Conservation (phyloP, 192 early-diverging fungal genomes). For the Entomortierella lignicola region DNA sequence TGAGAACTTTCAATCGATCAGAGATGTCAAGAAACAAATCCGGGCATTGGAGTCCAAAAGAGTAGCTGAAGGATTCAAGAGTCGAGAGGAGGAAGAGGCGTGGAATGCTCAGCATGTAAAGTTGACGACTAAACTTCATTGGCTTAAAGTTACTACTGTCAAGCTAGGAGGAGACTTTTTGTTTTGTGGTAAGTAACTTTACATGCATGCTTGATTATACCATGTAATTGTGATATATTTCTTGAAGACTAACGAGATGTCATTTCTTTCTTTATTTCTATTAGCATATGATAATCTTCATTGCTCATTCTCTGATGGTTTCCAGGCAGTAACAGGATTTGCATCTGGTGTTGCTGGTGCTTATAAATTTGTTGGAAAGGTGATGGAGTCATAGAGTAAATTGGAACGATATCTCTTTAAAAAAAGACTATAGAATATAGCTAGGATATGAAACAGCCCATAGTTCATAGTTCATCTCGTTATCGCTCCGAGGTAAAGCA, state of each 20-base stretch:
- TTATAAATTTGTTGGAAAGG: slow-evolving; percentile 59
- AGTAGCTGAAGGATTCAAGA: neutral
- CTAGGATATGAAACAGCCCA: too few species aligned
- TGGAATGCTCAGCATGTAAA: slow-evolving; percentile 21
- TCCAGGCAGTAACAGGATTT: slow-evolving; percentile 66
- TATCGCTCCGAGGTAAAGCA: too few species aligned
- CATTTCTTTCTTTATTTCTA: slow-evolving; percentile 15
- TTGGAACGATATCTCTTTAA: neutral
- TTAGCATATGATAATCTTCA: slow-evolving; percentile 68
- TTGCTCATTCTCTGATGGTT: slow-evolving; percentile 57
- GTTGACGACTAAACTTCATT: slow-evolving; percentile 61
- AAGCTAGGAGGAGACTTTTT: slow-evolving; percentile 78
- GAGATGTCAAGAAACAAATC: slow-evolving; percentile 39
- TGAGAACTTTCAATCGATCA: slow-evolving; percentile 58
- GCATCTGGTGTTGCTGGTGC: slow-evolving; percentile 59
- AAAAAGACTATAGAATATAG: neutral
- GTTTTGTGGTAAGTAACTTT: slow-evolving; percentile 73
- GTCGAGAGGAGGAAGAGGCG: slow-evolving; percentile 28
- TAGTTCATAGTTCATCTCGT: too few species aligned
- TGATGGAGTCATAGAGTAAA: slow-evolving; percentile 30
- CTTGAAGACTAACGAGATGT: too few species aligned
- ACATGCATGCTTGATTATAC: slow-evolving; percentile 2
- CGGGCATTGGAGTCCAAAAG: slow-evolving; percentile 32
- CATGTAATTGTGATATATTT: too few species aligned
- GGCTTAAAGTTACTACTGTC: slow-evolving; percentile 66